These are phyloP conservation scores for Akanthomyces uredinophilus DNA, from an alignment of 2,329 filamentous ascomycete species.

Conservation along the genomic window DNA sequence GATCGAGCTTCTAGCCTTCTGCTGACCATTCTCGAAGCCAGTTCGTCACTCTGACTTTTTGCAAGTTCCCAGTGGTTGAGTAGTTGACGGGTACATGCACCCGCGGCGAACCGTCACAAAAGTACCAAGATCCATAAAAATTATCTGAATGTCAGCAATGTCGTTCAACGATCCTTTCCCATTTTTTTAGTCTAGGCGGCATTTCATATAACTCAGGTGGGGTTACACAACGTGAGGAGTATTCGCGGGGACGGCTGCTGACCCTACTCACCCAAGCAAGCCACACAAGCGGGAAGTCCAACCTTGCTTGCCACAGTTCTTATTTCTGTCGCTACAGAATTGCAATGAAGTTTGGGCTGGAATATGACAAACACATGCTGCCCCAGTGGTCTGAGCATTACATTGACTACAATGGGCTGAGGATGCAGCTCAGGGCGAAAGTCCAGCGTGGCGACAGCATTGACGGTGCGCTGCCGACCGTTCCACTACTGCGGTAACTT, in stretches of 20 bases:
- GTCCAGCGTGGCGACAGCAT: neutral
- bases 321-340: too few species aligned
- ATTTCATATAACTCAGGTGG: neutral
- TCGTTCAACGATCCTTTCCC: too few species aligned
- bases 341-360: constrained; percentile 27
- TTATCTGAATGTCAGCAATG: too few species aligned
- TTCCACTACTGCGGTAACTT: neutral
- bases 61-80: neutral
- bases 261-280: neutral
- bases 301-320: neutral
- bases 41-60: too few species aligned
- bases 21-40: neutral
- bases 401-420: constrained; percentile 25
- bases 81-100: neutral
- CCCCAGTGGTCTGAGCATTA: constrained; percentile 26
- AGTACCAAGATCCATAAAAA: too few species aligned
- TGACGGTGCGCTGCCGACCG: neutral
- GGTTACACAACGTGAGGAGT: neutral
- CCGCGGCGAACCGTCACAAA: neutral
- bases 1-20: neutral
- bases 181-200: neutral
- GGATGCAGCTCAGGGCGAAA: constrained; percentile 13
- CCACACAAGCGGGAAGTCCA: neutral
- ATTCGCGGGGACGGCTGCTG: neutral
- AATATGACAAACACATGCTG: constrained; percentile 22